Evolutionary conservation across 2,329 filamentous ascomycete species (phyloP).

Genomic region (Claviceps humidiphila): DNA sequence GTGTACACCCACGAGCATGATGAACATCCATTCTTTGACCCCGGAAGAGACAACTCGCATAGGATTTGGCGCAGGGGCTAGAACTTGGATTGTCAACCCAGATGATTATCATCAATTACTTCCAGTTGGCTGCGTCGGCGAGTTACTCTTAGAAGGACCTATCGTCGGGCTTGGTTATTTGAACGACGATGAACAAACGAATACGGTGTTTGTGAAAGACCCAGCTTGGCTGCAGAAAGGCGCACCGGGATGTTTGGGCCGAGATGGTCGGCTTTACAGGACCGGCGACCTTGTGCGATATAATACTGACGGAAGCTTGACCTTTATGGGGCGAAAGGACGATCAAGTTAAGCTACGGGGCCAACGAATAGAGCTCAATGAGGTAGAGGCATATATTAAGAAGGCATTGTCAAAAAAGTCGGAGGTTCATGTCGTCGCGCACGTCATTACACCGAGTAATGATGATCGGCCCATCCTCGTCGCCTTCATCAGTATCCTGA

Average conservation of each 20-base stretch:
- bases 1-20: constrained; percentile 5
- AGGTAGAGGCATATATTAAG: constrained; percentile 7
- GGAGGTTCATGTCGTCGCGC: not conserved
- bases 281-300: constrained; percentile 13
- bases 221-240: not conserved
- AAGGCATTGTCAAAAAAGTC: not conserved
- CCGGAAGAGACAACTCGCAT: not conserved
- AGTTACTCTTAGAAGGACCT: constrained; percentile 2
- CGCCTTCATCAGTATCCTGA: not conserved
- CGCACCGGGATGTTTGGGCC: constrained; percentile 1
- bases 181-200: not conserved
- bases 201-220: not conserved
- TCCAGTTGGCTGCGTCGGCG: not conserved
- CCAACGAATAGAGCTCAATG: constrained; percentile 13
- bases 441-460: no score
- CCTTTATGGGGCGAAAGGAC: constrained; percentile 14
- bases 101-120: not conserved
- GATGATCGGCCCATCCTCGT: not conserved
- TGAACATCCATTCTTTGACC: not conserved
- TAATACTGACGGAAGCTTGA: constrained; percentile 9
- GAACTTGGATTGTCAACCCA: not conserved
- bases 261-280: constrained; percentile 7
- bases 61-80: not conserved
- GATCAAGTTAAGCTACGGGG: constrained; percentile 14
- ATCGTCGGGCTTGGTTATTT: not conserved